phyloP scores from a whole-genome alignment of 495 filamentous ascomycete genomes.

The Penicillium goetzii region DNA sequence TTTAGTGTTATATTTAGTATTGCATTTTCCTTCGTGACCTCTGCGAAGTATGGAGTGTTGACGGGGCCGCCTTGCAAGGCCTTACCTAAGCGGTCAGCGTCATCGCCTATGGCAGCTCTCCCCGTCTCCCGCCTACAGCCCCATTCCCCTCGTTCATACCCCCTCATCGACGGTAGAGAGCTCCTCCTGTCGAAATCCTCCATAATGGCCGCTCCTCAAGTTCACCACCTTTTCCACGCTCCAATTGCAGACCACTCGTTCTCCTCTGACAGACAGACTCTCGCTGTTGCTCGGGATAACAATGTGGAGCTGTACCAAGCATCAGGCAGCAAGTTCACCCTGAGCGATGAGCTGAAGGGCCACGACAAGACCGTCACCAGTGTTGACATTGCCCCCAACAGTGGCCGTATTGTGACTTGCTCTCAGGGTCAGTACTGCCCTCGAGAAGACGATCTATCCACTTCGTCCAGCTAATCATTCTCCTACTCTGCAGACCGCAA shows the following conservation, averaged over 20 bases:
- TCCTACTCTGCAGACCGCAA: conserved; percentile 76
- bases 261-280: conserved; percentile 83
- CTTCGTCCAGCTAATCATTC: conserved; percentile 3
- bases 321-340: conserved; percentile 73
- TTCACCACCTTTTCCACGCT: conserved; percentile 95
- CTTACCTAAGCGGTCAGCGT: conserved; percentile 31
- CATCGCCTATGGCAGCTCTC: conserved; percentile 28
- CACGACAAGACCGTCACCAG: conserved; percentile 97
- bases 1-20: too few relatives aligned
- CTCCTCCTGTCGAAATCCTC: conserved; percentile 82
- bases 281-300: conserved; percentile 90
- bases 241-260: conserved; percentile 98
- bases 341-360: conserved; percentile 90
- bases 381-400: conserved; percentile 90
- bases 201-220: conserved; percentile 81
- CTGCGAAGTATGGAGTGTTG: neutral
- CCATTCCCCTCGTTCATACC: conserved; percentile 12
- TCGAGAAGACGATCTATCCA: too few relatives aligned
- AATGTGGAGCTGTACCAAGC: conserved; percentile 85
- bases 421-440: conserved; percentile 70
- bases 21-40: neutral
- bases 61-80: neutral
- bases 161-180: conserved; percentile 90
- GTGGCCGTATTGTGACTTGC: conserved; percentile 93
- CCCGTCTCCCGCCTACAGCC: conserved; percentile 3